Evolutionary conservation across 2,329 filamentous ascomycete species (phyloP).

Genomic region (Mycocentrospora acerina): DNA sequence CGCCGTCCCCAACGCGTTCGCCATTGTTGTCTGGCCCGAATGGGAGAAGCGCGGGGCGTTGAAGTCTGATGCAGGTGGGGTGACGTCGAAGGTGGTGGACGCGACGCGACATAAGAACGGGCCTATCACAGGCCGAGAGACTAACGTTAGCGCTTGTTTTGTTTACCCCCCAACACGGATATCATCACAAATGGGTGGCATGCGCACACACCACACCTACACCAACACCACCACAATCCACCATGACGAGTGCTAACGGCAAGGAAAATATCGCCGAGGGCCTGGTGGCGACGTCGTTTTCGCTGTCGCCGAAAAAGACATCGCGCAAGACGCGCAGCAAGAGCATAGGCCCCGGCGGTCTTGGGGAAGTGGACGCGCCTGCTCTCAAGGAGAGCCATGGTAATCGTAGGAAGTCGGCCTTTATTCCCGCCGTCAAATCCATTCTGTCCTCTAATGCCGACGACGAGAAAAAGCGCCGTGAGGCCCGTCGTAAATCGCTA

Average conservation of each 20-base stretch:
- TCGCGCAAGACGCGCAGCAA: conserved; percentile 70
- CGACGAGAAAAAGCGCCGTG: conserved; percentile 66
- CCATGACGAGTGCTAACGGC: conserved; percentile 50
- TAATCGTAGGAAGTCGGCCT: conserved; percentile 69
- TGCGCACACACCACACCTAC: conserved; percentile 4
- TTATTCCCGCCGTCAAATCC: conserved; percentile 53
- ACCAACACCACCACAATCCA: conserved; percentile 14
- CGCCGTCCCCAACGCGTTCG: too few relatives aligned
- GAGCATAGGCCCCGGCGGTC: conserved; percentile 88
- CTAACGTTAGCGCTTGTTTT: too few relatives aligned
- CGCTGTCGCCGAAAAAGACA: conserved; percentile 33
- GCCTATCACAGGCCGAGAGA: too few relatives aligned
- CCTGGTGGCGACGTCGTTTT: conserved; percentile 33
- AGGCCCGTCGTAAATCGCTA: conserved; percentile 87
- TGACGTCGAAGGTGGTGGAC: too few relatives aligned
- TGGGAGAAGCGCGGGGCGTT: too few relatives aligned
- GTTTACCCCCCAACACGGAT: too few relatives aligned
- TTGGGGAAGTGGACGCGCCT: conserved; percentile 86
- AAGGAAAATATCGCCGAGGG: conserved; percentile 68
- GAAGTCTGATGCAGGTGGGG: too few relatives aligned
- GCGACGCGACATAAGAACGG: too few relatives aligned
- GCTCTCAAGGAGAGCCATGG: conserved; percentile 69
- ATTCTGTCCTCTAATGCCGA: conserved; percentile 61
- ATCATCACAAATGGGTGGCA: too few relatives aligned
- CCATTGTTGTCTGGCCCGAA: too few relatives aligned